Conservation (phyloP, 345 rosid genomes). For the Eucalyptus polyanthemos region DNA sequence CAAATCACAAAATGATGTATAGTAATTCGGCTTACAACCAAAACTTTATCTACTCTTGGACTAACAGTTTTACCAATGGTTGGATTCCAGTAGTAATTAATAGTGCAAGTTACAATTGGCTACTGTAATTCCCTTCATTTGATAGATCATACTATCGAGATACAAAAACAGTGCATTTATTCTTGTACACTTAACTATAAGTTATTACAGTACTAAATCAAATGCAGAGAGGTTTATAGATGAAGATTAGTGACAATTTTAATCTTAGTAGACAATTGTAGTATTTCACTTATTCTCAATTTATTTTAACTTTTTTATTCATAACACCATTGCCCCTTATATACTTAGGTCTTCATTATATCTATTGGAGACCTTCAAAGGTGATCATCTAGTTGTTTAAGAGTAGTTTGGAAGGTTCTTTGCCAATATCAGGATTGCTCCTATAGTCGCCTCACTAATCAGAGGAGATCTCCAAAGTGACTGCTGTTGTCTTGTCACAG, state of each 20-base stretch:
- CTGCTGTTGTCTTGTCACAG: fast-evolving
- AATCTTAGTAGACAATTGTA: neutral
- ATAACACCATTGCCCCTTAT: no score
- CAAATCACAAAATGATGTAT: neutral
- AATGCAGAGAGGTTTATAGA: neutral
- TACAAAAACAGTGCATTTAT: neutral
- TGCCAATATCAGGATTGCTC: no score
- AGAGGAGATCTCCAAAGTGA: no score
- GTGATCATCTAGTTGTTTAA: neutral
- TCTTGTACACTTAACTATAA: neutral
- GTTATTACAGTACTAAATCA: no score
- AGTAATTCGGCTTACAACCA: neutral
- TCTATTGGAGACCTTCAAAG: neutral
- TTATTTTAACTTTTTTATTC: neutral
- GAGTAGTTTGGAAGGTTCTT: neutral
- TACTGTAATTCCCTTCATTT: neutral
- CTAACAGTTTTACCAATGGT: neutral
- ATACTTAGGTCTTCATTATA: neutral
- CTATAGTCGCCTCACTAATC: no score
- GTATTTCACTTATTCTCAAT: no score
- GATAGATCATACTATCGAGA: neutral
- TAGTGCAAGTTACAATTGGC: neutral
- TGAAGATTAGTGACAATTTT: no score
- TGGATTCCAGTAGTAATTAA: neutral
- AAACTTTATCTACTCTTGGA: neutral